Conservation (phyloP, 805 yeast species). For the Tetrapisispora namnaoensis region DNA sequence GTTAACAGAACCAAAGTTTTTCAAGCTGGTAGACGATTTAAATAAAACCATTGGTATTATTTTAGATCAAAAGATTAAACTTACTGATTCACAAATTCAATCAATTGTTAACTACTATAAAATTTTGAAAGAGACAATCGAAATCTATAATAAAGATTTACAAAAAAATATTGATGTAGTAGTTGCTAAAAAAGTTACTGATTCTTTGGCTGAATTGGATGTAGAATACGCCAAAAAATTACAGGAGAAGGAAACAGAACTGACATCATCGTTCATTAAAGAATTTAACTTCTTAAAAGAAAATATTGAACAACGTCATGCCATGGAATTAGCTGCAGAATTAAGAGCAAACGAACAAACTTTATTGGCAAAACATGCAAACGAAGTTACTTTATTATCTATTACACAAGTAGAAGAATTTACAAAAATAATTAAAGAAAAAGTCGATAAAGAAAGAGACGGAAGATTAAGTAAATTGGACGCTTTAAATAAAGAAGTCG, state of each 20-base stretch:
- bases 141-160: constrained; percentile 10
- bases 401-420: constrained; percentile 61
- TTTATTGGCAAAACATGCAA: constrained; percentile 61
- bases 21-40: constrained; percentile 20
- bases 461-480: constrained; percentile 66
- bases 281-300: constrained; percentile 56
- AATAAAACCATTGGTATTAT: constrained; percentile 29
- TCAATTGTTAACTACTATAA: constrained; percentile 10
- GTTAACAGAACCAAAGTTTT: constrained; percentile 7
- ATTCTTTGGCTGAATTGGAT: constrained; percentile 15
- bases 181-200: constrained; percentile 11
- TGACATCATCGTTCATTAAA: constrained; percentile 47
- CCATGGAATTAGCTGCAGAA: constrained; percentile 49
- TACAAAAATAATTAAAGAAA: constrained; percentile 44
- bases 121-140: constrained; percentile 9
- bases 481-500: constrained; percentile 45
- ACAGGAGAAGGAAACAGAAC: constrained; percentile 39
- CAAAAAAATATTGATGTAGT: constrained; percentile 8
- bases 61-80: constrained; percentile 28
- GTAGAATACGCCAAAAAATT: constrained; percentile 16
- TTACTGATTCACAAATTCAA: constrained; percentile 14
- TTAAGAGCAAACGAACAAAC: constrained; percentile 57
- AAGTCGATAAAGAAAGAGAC: constrained; percentile 64
- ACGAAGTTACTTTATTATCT: constrained; percentile 57
- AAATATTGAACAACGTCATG: constrained; percentile 50